phyloP scores from a whole-genome alignment of 176 grass and related monocot genomes.

The Elymus sibiricus region DNA sequence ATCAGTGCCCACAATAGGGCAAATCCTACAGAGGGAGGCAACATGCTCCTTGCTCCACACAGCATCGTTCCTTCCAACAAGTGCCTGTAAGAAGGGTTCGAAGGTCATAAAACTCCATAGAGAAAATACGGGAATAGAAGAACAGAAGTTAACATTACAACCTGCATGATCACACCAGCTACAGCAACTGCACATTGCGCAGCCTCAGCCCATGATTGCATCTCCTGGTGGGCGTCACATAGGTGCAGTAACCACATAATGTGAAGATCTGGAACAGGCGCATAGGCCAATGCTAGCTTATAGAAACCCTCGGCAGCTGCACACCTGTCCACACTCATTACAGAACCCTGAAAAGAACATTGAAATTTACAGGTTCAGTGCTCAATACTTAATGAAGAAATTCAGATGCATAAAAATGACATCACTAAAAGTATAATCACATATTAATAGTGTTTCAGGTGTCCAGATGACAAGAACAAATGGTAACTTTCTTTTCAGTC shows the following conservation, averaged over 20 bases:
- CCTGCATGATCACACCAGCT: constrained; percentile 99
- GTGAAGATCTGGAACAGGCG: constrained; percentile 93
- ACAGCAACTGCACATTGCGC: constrained; percentile 98
- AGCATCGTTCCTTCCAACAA: constrained; percentile 97
- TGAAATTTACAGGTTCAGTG: constrained; percentile 22
- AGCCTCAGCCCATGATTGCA: constrained; percentile 99
- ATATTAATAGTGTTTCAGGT: not conserved
- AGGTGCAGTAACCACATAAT: constrained; percentile 99
- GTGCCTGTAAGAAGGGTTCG: constrained; percentile 52
- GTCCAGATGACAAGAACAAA: constrained; percentile 11
- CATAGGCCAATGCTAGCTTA: constrained; percentile 90
- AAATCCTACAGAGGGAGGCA: constrained; percentile 82
- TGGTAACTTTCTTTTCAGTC: not conserved
- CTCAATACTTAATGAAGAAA: not conserved
- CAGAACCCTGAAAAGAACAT: constrained; percentile 62
- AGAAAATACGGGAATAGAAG: constrained; percentile 3
- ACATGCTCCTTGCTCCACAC: constrained; percentile 93
- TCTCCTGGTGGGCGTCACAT: constrained; percentile 97
- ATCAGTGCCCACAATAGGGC: constrained; percentile 81
- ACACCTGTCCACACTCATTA: constrained; percentile 76
- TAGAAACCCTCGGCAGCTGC: constrained; percentile 93
- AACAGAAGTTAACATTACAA: constrained; percentile 31
- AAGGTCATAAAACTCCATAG: constrained; percentile 23
- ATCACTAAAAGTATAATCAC: not conserved
- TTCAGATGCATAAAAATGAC: constrained; percentile 15